These are phyloP conservation scores for Colletotrichum sublineola DNA, from an alignment of 2,329 filamentous ascomycete genomes.

Conservation along the genomic window DNA sequence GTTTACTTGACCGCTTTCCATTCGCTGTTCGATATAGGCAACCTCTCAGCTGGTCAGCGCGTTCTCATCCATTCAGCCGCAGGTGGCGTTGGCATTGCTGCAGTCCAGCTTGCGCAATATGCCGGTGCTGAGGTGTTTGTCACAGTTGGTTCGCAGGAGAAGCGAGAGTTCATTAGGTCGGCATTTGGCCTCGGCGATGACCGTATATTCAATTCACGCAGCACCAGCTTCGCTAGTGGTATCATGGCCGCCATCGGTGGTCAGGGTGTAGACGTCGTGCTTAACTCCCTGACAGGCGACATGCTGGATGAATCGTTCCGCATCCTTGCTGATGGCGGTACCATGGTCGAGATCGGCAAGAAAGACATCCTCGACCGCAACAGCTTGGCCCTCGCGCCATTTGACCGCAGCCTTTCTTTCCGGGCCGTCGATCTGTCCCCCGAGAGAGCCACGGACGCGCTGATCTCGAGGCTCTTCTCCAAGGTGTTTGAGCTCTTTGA, in stretches of 20 bases:
- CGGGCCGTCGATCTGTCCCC: conserved; percentile 50
- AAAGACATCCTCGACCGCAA: conserved; percentile 48
- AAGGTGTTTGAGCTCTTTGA: conserved; percentile 18
- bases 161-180: too few relatives aligned
- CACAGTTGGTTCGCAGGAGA: too few relatives aligned
- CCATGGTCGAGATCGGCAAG: conserved; percentile 51
- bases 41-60: too few relatives aligned
- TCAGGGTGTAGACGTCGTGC: conserved; percentile 47
- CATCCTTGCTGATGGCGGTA: conserved; percentile 43
- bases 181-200: conserved; percentile 5
- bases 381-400: conserved; percentile 54
- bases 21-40: too few relatives aligned
- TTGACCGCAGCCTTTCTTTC: conserved; percentile 54
- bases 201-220: conserved; percentile 49
- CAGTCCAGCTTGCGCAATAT: too few relatives aligned
- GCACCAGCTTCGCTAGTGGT: conserved; percentile 45
- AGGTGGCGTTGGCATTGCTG: too few relatives aligned
- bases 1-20: too few relatives aligned
- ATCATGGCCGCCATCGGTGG: conserved; percentile 44
- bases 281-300: conserved; percentile 52
- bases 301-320: conserved; percentile 1
- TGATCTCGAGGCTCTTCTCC: not conserved
- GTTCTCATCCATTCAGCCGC: too few relatives aligned
- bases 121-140: too few relatives aligned
- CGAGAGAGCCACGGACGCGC: not conserved